Evolutionary conservation across 2,329 filamentous ascomycete genomes (phyloP), one percentile per base, ranked within the genome.

Genomic region (Beauveria sp.): DNA sequence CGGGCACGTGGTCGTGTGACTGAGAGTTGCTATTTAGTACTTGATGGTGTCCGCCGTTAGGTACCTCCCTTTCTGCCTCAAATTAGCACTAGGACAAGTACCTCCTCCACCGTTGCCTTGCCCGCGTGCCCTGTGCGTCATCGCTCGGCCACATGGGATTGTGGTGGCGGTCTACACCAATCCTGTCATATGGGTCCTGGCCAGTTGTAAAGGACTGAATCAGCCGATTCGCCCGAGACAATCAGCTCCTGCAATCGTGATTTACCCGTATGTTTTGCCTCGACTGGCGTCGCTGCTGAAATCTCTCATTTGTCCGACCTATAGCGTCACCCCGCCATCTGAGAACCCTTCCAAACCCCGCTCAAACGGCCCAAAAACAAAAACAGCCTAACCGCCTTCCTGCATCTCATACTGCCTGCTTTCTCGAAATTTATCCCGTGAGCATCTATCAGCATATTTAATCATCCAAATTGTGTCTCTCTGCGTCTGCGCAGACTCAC

Each of bases 51-150:
- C 10, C n/a, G 8, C 31, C 14, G 18, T 45, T 9, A 38, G 28
- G 58, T 54, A 60, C 58, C n/a, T 53, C 3, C 9, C 10, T 24
- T 40, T 54, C 20, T 0, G 49, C 42, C 4, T 9, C 8, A 2
- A 4, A 3, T 42, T 5, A 34, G 14, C 18, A 16, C 24, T 3
- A 1, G 1, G 34, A 38, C 10, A 60, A 40, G 58, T 60, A 60
- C 49, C 40, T 53, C 57, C 58, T 31, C 26, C 58, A 42, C 50
- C 20, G 18, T 22, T 26, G 40, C 40, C 42, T 14, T 22, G 28
- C 51, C 52, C 60, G 34, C 60, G 60, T 62, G 60, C 60, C 60
- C 52, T 34, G 43, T 56, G 60, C 60, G 60, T 62, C 60, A 62
- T 62, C 38, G 34, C 45, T 57, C n/a, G 54, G 24, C 46, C 24